A percentile compares a stretch with the other conserved stretches of the same genome.
phyloP scores from a whole-genome alignment of 202 grass and related monocot species.

The Saccharum hybrid region DNA sequence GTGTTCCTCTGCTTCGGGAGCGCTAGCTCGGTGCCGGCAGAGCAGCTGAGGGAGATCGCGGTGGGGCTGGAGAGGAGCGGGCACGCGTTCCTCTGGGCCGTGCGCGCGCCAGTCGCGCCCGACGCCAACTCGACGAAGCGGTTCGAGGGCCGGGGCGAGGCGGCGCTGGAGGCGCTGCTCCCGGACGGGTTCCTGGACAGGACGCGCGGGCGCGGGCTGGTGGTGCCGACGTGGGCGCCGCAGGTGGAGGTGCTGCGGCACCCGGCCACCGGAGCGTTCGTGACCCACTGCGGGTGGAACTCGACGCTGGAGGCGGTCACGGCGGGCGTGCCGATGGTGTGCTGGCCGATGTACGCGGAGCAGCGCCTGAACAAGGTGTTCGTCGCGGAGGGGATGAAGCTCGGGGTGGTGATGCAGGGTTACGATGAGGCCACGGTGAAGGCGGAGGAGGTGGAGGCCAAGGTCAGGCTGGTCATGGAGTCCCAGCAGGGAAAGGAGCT shows the following conservation, averaged over 20 bases:
- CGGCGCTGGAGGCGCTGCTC: slow-evolving; percentile 54
- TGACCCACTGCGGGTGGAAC: slow-evolving; percentile 73
- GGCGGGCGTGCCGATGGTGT: slow-evolving; percentile 60
- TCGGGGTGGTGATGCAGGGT: slow-evolving; percentile 51
- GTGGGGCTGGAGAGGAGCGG: slow-evolving; percentile 62
- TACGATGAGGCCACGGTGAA: slow-evolving; percentile 55
- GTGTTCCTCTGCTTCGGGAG: slow-evolving; percentile 82
- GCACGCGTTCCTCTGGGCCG: slow-evolving; percentile 73
- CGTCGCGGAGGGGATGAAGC: slow-evolving; percentile 44
- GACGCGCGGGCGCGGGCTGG: slow-evolving; percentile 57
- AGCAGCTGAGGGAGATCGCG: slow-evolving; percentile 71
- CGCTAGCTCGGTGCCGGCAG: slow-evolving; percentile 49
- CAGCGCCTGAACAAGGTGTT: slow-evolving; percentile 69
- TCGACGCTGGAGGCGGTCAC: slow-evolving; percentile 54
- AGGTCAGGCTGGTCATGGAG: slow-evolving; percentile 60
- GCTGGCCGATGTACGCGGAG: slow-evolving; percentile 72
- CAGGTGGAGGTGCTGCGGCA: slow-evolving; percentile 71
- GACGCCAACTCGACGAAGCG: slow-evolving; percentile 42
- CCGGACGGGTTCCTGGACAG: slow-evolving; percentile 66
- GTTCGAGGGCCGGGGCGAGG: slow-evolving; percentile 43
- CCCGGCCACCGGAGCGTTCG: slow-evolving; percentile 53
- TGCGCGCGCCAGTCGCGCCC: slow-evolving; percentile 48
- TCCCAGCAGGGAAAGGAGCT: slow-evolving; percentile 45
- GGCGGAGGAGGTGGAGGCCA: slow-evolving; percentile 57
- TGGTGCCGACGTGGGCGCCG: slow-evolving; percentile 65